Base-by-base conservation (phyloP, 2,329 filamentous ascomycete genomes). In the Trichoderma sp. region DNA sequence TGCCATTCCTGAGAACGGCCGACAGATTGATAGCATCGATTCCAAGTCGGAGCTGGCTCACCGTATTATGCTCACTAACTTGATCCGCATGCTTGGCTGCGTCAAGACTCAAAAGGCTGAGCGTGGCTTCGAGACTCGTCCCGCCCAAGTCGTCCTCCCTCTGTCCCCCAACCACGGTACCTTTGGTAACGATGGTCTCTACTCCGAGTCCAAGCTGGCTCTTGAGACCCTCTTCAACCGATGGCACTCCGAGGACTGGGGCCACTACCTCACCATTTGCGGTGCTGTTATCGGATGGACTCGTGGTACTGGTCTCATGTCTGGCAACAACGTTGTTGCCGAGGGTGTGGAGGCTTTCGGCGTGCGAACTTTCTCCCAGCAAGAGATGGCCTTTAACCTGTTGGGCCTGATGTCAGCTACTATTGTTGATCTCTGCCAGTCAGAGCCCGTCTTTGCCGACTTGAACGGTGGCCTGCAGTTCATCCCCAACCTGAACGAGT, bases 251-350 rank as follows among this genome's bases (percentile, higher is more conserved):
- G 97, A 99, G 87, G 95, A 91, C 87, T 99, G 97, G 97, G 93
- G 92, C 79, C 96, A 96, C 87, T 99, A 97, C 88, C 94, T 99
- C 81, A 98, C 96, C 76, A 97, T 99, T 80, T 99, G 97, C 81
- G 97, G 97, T 88, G 96, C 96, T 77, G 95, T 98, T 85, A 99
- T 99, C 83, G 97, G 97, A 77, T 99, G 97, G 97, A 99, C 97
- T 80, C 96, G 97, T 87, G 97, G 96, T 79, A 99, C 97, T 78
- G 97, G 97, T 83, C 91, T 99, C 80, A 99, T 99, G 96, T 94
- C 93, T 79, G 95, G 94, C 82, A 98, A 98, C 89, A 98, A 99
- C 85, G 92, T 98, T 80, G 95, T 98, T 78, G 97, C 97, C 45
- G 96, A 98, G 84, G 97, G 96, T 76, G 95, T 99, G 75, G 97